These are phyloP conservation scores for Helenozyma rhizophorensis DNA, from an alignment of 805 yeast species.

Conservation along the genomic window DNA sequence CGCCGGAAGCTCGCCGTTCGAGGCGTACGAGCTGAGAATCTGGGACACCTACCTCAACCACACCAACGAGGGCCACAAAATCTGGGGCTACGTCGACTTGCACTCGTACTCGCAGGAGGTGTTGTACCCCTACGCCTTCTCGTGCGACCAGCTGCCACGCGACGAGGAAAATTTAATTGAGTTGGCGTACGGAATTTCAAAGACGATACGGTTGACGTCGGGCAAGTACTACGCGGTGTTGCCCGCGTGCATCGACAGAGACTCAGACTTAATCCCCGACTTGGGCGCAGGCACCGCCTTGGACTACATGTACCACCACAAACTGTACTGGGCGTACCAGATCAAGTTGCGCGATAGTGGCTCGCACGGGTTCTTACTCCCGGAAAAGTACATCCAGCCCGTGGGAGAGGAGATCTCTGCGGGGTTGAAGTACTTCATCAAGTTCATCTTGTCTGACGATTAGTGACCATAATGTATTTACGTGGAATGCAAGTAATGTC, in stretches of 20 bases:
- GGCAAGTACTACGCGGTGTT: conserved; percentile 66
- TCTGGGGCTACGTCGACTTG: conserved; percentile 75
- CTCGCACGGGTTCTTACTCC: conserved; percentile 75
- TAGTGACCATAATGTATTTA: no score
- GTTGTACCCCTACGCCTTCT: conserved; percentile 76
- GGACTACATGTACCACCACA: conserved; percentile 79
- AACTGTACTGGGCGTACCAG: conserved; percentile 82
- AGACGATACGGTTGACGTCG: conserved; percentile 59
- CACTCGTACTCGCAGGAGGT: conserved; percentile 86
- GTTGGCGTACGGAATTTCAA: conserved; percentile 74
- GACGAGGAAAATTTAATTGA: conserved; percentile 80
- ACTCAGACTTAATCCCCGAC: conserved; percentile 67
- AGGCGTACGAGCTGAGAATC: conserved; percentile 36
- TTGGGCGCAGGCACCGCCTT: conserved; percentile 76
- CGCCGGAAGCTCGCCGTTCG: conserved; percentile 71
- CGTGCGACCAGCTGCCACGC: conserved; percentile 68
- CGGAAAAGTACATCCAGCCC: conserved; percentile 63
- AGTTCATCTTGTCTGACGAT: conserved; percentile 31
- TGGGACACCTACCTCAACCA: conserved; percentile 37
- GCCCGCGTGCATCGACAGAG: conserved; percentile 77
- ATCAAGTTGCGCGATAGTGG: conserved; percentile 80
- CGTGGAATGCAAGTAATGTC: no score
- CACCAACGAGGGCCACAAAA: conserved; percentile 51
- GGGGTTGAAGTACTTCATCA: conserved; percentile 60
- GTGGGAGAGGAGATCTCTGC: conserved; percentile 74